Percentiles rank a stretch among this genome's conserved stretches.
phyloP scores from a whole-genome alignment of 139 green algal species.

The Micractinium sp. region DNA sequence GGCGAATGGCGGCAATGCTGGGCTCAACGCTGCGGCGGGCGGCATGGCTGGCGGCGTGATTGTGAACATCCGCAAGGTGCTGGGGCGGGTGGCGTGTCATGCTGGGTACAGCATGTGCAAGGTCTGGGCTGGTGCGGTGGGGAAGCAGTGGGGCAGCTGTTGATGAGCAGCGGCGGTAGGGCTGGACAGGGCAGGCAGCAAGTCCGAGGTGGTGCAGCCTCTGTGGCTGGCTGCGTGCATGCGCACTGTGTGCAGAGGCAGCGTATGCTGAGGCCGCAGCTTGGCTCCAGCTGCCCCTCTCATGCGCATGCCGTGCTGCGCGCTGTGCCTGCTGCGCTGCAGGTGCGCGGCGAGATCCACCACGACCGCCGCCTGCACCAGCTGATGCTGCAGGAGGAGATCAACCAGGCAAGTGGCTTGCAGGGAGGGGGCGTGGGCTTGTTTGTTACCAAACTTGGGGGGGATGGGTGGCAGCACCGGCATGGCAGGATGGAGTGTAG shows the following conservation, averaged over 20 bases:
- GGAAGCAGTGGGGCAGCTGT: too few species aligned
- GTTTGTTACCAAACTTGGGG: too few species aligned
- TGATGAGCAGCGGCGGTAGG: too few species aligned
- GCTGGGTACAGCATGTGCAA: not conserved
- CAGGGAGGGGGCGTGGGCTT: too few species aligned
- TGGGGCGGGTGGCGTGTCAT: not conserved
- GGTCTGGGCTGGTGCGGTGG: not conserved
- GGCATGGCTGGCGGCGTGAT: conserved; percentile 49
- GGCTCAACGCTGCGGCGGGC: not conserved
- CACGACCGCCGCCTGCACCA: conserved; percentile 93
- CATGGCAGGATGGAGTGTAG: too few species aligned
- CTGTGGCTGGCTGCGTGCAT: not conserved
- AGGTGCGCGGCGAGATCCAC: conserved; percentile 81
- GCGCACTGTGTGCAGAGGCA: not conserved
- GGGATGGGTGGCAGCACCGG: too few species aligned
- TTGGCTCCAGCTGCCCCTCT: not conserved
- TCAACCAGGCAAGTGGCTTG: conserved; percentile 13
- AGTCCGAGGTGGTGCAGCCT: not conserved
- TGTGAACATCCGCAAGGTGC: conserved; percentile 68
- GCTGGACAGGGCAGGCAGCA: not conserved
- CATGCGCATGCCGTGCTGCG: not conserved
- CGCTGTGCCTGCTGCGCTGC: not conserved
- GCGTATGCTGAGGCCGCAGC: not conserved
- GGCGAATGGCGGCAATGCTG: too few species aligned
- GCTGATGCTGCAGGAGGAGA: conserved; percentile 85